Evolutionary conservation across 768 basidiomycete genomes (phyloP), one percentile per base, ranked within the genome.

Genomic region (Calocera cornea): DNA sequence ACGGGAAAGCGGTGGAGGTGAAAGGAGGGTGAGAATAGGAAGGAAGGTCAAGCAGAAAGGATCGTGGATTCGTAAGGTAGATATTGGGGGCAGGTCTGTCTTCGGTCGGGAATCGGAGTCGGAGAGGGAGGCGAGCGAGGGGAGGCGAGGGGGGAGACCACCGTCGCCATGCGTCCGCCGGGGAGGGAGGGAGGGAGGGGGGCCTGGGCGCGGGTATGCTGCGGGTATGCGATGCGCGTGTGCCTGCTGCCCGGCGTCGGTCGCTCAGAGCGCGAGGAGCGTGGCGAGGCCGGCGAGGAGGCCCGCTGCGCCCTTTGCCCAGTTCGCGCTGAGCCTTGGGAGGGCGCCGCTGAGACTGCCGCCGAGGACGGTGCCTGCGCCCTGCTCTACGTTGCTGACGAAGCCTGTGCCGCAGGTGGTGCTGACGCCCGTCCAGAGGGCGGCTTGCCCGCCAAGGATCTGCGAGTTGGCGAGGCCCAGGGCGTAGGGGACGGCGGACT

Each of bases 381-480:
- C 54, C 54, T 60, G 54, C 31, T 60, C 54, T 27, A 60, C 54
- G 19, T 60, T 83, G 67, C 77, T 82, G 67, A 92, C 80, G 84
- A 92, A 97, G 72, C 78, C 81, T 8, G 75, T 31, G 2, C 90
- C 89, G 75, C 95, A 99, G 41, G 80, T 87, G 67, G 70, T 70
- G 44, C 78, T 74, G 71, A 94, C 80, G 67, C 79, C 83, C 24
- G 73, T 71, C 83, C 90, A 95, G 40, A 98, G 82, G 8, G 71
- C 73, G 17, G 76, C 41, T 77, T 97, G 93, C 60, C 82, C 83
- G 34, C 78, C 73, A 50, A 98, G 79, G 66, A 97, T 79, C 16
- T 80, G 74, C 72, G 87, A 89, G 72, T 81, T 80, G 68, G 69
- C 65, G 31, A 97, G 73, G 64, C 95, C 93, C 33, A 88, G 84